Base-by-base conservation (phyloP, 1,284 basidiomycete genomes). In the Flammula alnicola region DNA sequence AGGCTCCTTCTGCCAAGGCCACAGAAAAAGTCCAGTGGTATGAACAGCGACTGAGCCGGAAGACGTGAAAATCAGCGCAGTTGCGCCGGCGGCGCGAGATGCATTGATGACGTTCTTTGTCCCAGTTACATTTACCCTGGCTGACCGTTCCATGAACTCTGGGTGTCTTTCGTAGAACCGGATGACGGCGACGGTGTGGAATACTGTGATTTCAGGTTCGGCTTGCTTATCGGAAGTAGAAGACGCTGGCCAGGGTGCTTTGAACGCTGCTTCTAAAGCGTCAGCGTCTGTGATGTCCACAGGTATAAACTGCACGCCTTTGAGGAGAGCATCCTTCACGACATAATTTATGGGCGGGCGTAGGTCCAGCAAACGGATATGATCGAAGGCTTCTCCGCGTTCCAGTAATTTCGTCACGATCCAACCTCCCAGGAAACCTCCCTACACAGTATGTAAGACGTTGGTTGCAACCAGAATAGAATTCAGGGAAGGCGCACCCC, bases 391-490 rank as follows among this genome's bases (percentile, higher is more conserved):
- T 64, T 90, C 88, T 0, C 88, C 88, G 1, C 88, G 78, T 33
- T 80, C 69, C 6, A 90, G 53, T 2, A 90, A 71, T 42, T 86
- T 80, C 0, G 79, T 67, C 3, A 86, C 81, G 30, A 90, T 81
- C 88, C 87, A 90, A 9, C 85, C 85, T 6, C 87, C 87, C 5
- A 89, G 63, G 51, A 88, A 88, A 0, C 86, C 87, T 2, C 81
- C 79, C 84, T 88, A 50, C 17, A 26, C 7, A 30, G 5, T 23
- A 80, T 84, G 45, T 10, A 10, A n/a, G n/a, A n/a, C n/a, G n/a
- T n/a, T n/a, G n/a, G n/a, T n/a, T n/a, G n/a, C n/a, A n/a, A n/a
- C n/a, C n/a, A n/a, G 43, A 25, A 37, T 20, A 41, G 8, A 9
- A 25, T 22, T 70, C 16, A 67, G n/a, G n/a, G n/a, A n/a, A n/a